A percentile compares a stretch with the other conserved stretches of the same genome.
Evolutionary conservation across 805 yeast genomes (phyloP).

Genomic region (Candida khao-thaluensis): DNA sequence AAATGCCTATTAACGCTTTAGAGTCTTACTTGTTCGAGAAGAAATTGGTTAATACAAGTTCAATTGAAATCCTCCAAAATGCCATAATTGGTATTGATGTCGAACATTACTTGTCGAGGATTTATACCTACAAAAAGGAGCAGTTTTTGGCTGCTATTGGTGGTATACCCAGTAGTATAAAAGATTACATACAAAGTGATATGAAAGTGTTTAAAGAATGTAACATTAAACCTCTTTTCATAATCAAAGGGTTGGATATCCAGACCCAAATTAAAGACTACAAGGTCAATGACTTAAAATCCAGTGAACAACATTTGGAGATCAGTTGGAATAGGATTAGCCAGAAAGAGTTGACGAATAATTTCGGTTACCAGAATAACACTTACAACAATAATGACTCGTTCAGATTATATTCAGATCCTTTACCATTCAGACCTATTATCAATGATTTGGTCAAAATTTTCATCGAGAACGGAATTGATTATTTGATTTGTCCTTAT

Average conservation of each 20-base stretch:
- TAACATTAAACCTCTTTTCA: constrained; percentile 75
- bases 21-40: constrained; percentile 71
- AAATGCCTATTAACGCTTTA: constrained; percentile 51
- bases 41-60: constrained; percentile 55
- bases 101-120: constrained; percentile 68
- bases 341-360: constrained; percentile 23
- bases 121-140: constrained; percentile 63
- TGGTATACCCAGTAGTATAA: constrained; percentile 69
- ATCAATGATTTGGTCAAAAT: constrained; percentile 55
- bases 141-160: constrained; percentile 75
- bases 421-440: constrained; percentile 50
- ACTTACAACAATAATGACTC: constrained; percentile 35
- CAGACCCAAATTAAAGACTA: constrained; percentile 33
- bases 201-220: constrained; percentile 56
- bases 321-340: constrained; percentile 39
- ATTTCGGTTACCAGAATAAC: constrained; percentile 18
- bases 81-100: constrained; percentile 82
- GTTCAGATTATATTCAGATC: constrained; percentile 53
- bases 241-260: constrained; percentile 66
- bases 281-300: constrained; percentile 35
- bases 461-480: constrained; percentile 55
- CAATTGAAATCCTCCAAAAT: constrained; percentile 63
- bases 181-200: constrained; percentile 57
- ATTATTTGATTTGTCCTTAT: constrained; percentile 79
- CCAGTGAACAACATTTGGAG: constrained; percentile 41